Evolutionary conservation across 2,329 filamentous ascomycete genomes (phyloP), one percentile per base, ranked within the genome.

Genomic region (Cladosporium cucumerinum): DNA sequence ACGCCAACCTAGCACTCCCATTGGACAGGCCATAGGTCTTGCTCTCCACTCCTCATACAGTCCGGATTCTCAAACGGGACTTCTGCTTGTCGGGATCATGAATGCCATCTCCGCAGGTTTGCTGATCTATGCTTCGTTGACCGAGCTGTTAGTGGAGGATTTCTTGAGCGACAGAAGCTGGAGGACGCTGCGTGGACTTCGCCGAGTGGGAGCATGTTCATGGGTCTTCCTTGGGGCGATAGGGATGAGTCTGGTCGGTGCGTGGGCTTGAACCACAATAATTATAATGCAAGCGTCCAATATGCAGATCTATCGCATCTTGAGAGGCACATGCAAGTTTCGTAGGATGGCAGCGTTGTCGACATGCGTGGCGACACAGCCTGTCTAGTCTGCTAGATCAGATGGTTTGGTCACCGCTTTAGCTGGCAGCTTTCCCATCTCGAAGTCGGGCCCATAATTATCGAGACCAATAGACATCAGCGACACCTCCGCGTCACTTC

Each of bases 241-340:
- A 59, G 74, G 88, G 61, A 89, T 89, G 87, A 85, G 86, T 52
- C 76, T 88, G 64, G 86, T 89, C 5, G 87, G 87, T 7, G 86
- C 86, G 55, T 89, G 86, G 82, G 86, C 86, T 69, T 81, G 74
- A 55, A n/a, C n/a, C 7, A 58, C n/a, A 21, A 46, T 21, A 46
- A 46, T 12, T 5, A 46, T 39, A 34, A 57, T 23, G 11, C 30
- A 46, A 46, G 10, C 8, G 7, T 46, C 8, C n/a, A 21, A 21
- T 21, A 7, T 46, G n/a, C n/a, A 46, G 8, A 46, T 12, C n/a
- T 21, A 18, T 21, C 1, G 39, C 39, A 21, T 46, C 39, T 21
- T 10, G 39, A 21, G n/a, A 21, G 39, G 0, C n/a, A n/a, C 7
- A 43, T 43, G 36, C 16, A 43, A n/a, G 36, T n/a, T 43, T 10